phyloP scores from a whole-genome alignment of 176 grass and related monocot species.

The Zoysia japonica region DNA sequence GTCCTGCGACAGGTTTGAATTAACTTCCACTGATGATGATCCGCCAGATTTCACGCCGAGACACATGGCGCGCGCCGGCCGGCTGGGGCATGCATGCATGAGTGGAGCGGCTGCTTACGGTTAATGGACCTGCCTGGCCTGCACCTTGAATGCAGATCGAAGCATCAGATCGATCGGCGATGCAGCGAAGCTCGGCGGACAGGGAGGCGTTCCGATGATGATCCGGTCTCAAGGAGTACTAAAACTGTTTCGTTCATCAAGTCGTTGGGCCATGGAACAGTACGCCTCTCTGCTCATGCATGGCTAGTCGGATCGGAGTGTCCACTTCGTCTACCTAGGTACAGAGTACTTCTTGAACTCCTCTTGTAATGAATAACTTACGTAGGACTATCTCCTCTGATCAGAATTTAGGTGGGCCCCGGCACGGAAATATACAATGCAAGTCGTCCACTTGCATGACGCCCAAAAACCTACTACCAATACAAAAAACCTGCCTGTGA shows the following conservation, averaged over 20 bases:
- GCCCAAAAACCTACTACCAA: background rate
- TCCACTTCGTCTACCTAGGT: background rate
- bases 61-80: background rate
- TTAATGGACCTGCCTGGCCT: background rate
- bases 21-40: background rate
- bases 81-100: too few species aligned
- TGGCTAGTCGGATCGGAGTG: background rate
- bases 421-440: background rate
- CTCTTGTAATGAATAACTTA: background rate
- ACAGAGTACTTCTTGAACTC: background rate
- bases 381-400: background rate
- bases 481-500: background rate
- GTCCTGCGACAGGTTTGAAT: background rate
- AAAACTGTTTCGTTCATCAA: background rate
- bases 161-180: background rate
- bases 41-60: background rate
- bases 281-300: background rate
- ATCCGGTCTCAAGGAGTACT: background rate
- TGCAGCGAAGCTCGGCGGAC: background rate
- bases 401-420: background rate
- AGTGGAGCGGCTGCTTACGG: too few species aligned
- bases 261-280: background rate
- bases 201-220: slow-evolving; percentile 3
- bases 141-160: background rate
- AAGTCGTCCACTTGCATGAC: background rate